Evolutionary conservation across 2,329 filamentous ascomycete genomes (phyloP), one percentile per base, ranked within the genome.

Genomic region (Paraconiothyrium sp.): DNA sequence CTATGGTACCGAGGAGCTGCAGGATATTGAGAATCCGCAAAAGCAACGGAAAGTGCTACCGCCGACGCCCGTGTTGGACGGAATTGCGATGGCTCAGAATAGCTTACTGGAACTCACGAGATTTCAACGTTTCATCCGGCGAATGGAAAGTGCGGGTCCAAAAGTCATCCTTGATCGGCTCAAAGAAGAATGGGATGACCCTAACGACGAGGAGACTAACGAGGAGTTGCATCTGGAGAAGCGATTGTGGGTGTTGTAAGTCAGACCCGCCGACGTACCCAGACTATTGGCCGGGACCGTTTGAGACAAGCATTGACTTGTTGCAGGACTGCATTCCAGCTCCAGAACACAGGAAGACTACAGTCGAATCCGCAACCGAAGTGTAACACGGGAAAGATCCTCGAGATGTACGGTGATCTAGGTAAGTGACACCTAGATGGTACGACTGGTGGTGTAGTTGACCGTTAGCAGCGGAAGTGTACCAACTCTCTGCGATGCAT

Each of bases 221-320:
- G 79, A 83, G 3, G 81, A 78, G 41, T 74, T 86, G 22, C 85
- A 85, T 60, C 78, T 86, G 51, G 84, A 86, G 63, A 86, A 86
- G 70, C 86, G 87, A 67, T 77, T 85, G 44, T 89, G 87, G 87
- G 84, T 92, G 79, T 79, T 89, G 37, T 55, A 34, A 55, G 52
- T 46, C 24, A n/a, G n/a, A 10, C 16, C 9, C 8, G 43, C n/a
- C 43, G 20, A 10, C 20, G 39, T 41, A 41, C 39, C 13, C 39
- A 46, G n/a, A 24, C 43, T 11, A 22, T 24, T 22, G 43, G 22
- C 27, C 20, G 4, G 2, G 4, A 22, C n/a, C 43, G 13, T 48
- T 11, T 24, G 52, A 55, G 37, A 55, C 24, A 34, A 2, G 39
- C 20, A 14, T 32, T 55, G n/a, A 55, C 52, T 22, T 13, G 5